Conservation (phyloP, 2,329 filamentous ascomycete species). For the Camillea tinctor region DNA sequence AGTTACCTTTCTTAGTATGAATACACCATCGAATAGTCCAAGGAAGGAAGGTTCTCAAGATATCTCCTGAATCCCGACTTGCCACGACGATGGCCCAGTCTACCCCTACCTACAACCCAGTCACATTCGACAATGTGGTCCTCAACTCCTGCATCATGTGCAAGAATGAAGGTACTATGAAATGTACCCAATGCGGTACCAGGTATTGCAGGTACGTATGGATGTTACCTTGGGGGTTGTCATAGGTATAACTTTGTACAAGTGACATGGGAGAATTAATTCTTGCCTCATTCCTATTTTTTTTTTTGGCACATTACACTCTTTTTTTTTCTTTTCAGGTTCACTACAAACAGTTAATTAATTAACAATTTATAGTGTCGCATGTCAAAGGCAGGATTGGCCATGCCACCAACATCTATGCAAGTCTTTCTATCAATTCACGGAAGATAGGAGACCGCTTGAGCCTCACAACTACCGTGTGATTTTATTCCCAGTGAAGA, state of each 20-base stretch:
- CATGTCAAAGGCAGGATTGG: background rate
- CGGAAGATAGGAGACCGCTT: background rate
- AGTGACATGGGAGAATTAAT: too few relatives aligned
- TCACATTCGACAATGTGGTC: background rate
- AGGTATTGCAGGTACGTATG: background rate
- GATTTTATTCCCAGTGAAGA: background rate
- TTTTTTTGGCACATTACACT: background rate
- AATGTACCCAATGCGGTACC: background rate
- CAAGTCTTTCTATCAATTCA: background rate
- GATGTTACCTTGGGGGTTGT: background rate
- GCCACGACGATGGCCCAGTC: background rate
- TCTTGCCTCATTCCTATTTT: background rate
- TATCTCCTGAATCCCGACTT: background rate
- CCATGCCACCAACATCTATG: background rate
- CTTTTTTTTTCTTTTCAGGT: background rate
- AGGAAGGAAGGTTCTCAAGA: background rate
- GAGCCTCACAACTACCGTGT: background rate
- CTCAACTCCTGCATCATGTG: background rate
- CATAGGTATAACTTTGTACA: too few relatives aligned
- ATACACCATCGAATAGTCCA: background rate
- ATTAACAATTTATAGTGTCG: background rate
- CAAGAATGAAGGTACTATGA: background rate
- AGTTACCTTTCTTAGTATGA: background rate
- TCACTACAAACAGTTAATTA: background rate
- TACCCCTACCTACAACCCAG: background rate